These are phyloP conservation scores for Guyanaporus albipodus DNA, from an alignment of 768 basidiomycete genomes.

Conservation along the genomic window DNA sequence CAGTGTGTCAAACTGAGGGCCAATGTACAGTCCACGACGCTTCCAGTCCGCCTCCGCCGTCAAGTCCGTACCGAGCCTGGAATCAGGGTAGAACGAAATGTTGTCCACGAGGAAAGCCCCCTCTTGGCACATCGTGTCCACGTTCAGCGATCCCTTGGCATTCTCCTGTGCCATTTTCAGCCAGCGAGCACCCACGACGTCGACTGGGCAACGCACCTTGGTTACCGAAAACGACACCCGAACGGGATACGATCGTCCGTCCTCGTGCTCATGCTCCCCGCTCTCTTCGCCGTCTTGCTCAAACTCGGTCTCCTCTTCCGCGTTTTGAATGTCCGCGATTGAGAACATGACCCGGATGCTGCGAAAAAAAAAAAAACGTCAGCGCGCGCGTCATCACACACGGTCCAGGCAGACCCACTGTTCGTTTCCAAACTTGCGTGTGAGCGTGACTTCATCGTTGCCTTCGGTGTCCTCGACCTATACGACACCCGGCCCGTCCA, in stretches of 20 bases:
- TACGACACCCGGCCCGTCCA: background rate
- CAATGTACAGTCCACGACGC: conserved; percentile 86
- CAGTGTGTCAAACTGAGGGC: conserved; percentile 91
- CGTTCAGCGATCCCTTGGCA: conserved; percentile 62
- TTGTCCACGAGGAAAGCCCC: conserved; percentile 85
- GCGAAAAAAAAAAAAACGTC: too few relatives aligned
- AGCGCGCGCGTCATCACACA: background rate
- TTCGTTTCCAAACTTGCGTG: conserved; percentile 89
- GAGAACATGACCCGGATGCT: conserved; percentile 85
- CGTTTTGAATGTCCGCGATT: conserved; percentile 75
- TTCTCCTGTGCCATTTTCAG: conserved; percentile 36
- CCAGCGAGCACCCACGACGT: background rate
- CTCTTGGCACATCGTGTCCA: conserved; percentile 77
- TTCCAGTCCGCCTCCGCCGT: conserved; percentile 93
- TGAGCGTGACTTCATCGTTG: conserved; percentile 77
- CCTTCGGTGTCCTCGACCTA: conserved; percentile 69
- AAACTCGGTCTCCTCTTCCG: conserved; percentile 37
- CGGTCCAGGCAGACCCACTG: conserved; percentile 48
- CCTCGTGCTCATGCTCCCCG: conserved; percentile 24
- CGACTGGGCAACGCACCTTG: conserved; percentile 49
- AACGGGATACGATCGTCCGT: conserved; percentile 55
- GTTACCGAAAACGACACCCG: conserved; percentile 80
- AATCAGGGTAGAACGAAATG: conserved; percentile 78
- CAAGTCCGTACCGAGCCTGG: conserved; percentile 65
- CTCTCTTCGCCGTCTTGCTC: conserved; percentile 38